Conservation (phyloP, 352 stramenopile genomes). For the Pythium inflatum region DNA sequence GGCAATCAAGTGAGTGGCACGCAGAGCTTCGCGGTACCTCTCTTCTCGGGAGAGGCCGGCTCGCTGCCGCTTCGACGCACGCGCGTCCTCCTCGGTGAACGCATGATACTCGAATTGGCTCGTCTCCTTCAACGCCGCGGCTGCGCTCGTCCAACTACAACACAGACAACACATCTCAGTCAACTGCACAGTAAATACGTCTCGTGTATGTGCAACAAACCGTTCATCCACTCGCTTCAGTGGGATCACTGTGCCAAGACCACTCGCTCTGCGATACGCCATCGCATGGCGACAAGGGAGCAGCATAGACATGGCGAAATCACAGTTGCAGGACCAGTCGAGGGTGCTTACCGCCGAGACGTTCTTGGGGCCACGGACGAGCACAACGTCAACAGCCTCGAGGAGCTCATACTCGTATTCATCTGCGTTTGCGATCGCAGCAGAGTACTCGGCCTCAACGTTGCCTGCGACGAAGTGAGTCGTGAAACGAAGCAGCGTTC, state of each 20-base stretch:
- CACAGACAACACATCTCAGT: too few species aligned
- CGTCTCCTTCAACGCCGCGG: too few species aligned
- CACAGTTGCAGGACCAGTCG: slow-evolving; percentile 3
- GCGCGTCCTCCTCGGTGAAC: too few species aligned
- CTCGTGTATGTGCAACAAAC: background rate
- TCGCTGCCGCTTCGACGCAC: background rate
- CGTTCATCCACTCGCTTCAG: background rate
- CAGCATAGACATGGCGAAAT: slow-evolving; percentile 1
- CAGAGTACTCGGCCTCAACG: slow-evolving; percentile 11
- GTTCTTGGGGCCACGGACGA: background rate
- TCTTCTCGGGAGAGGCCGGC: background rate
- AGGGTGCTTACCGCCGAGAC: background rate
- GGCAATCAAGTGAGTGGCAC: background rate
- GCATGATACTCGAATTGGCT: background rate
- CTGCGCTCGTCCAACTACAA: too few species aligned
- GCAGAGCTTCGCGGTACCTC: background rate
- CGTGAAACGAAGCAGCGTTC: slow-evolving; percentile 24
- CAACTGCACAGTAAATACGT: too few species aligned
- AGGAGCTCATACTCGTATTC: background rate
- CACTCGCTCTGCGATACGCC: background rate
- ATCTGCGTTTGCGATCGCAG: background rate
- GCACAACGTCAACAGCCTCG: background rate
- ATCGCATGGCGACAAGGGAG: slow-evolving; percentile 13
- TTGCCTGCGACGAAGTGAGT: slow-evolving; percentile 27
- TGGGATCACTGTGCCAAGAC: background rate